Base-by-base conservation (phyloP, 805 yeast species). In the Candida michaelii region DNA sequence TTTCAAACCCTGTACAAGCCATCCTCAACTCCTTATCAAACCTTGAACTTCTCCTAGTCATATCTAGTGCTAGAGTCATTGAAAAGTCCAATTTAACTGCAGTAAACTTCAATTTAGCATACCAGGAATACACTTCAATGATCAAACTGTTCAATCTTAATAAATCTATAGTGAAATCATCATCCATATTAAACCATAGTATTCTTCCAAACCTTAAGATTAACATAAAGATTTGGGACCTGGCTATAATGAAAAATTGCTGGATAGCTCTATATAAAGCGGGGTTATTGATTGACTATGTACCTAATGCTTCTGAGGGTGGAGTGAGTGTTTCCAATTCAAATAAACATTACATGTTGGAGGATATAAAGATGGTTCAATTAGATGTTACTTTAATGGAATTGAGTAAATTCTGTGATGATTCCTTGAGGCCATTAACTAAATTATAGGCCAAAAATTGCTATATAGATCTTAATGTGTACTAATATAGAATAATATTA, bases 81-180 rank as follows among this genome's bases (percentile, higher is more conserved):
- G 69, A 77, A 38, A 85, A 82, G 51, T 71, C 72, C 21, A 81
- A 76, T 15, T 61, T 78, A 17, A 79, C 71, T 11, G 70, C 72
- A n/a, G 74, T 87, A 14, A 90, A 88, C 58, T 82, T 89, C 62
- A 86, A 85, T 50, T 63, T 89, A 44, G 85, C 83, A 0, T 84
- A 82, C 58, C 82, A 80, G 24, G 98, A 91, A 59, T 91, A 88
- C 60, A 55, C 57, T n/a, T 67, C 64, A 1, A 73, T 82, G 70
- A 69, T 80, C 33, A 73, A 75, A 42, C 47, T 55, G 0, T 60
- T 71, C 43, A 74, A 77, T 43, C 55, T 64, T 4, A 68, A 69
- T 18, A 46, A 63, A 4, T 51, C 61, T 5, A 51, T 62, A 1
- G 41, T 51, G 11, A 47, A 51, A 19, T 47, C 65, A 3, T 32